These are phyloP conservation scores for Hawksworthiomyces lignivorus DNA, from an alignment of 2,329 filamentous ascomycete species.

Conservation along the genomic window DNA sequence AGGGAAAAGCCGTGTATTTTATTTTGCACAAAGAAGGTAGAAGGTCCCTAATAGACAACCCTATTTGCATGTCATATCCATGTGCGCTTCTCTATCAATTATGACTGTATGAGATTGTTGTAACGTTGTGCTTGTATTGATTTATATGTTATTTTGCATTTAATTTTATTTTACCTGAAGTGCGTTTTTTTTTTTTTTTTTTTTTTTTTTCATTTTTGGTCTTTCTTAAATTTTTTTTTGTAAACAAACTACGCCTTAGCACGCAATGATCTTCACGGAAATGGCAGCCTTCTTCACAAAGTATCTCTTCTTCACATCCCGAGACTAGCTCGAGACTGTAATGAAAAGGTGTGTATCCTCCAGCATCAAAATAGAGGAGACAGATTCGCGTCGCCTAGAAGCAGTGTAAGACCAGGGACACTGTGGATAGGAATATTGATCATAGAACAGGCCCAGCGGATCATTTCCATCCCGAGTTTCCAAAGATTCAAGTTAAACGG, in stretches of 20 bases:
- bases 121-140: too few relatives aligned
- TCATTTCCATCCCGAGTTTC: slow-evolving; percentile 29
- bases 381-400: slow-evolving; percentile 64
- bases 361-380: slow-evolving; percentile 20
- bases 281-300: too few relatives aligned
- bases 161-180: too few relatives aligned
- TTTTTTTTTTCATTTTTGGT: neutral
- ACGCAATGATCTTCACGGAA: too few relatives aligned
- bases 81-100: neutral
- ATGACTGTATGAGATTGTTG: neutral
- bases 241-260: too few relatives aligned
- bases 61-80: too few relatives aligned
- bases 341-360: slow-evolving; percentile 42
- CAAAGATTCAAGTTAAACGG: slow-evolving; percentile 80
- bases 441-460: slow-evolving; percentile 66
- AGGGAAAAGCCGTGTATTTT: too few relatives aligned
- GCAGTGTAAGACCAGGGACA: slow-evolving; percentile 71
- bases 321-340: slow-evolving; percentile 40
- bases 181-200: neutral
- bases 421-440: slow-evolving; percentile 47
- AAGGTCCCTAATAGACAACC: slow-evolving; percentile 4
- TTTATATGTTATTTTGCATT: too few relatives aligned
- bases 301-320: slow-evolving; percentile 49
- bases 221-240: neutral
- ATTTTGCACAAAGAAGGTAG: slow-evolving; percentile 7